These are phyloP conservation scores for Orbilia quercus DNA, from an alignment of 2,329 filamentous ascomycete species.

Conservation along the genomic window DNA sequence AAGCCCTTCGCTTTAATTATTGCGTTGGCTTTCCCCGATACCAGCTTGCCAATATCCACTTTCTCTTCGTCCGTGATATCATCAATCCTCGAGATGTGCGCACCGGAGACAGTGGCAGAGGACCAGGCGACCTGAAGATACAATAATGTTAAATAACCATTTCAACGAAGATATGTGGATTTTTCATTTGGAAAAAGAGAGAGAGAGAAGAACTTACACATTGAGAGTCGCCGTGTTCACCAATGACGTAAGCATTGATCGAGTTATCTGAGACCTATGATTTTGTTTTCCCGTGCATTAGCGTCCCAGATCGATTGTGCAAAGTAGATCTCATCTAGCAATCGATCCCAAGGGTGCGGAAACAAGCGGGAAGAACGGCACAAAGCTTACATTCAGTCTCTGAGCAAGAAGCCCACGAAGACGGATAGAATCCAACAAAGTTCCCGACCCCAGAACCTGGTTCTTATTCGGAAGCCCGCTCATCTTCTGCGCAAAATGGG, in stretches of 20 bases:
- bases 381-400: constrained; percentile 36
- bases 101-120: constrained; percentile 61
- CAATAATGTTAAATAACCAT: constrained; percentile 15
- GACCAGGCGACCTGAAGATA: constrained; percentile 60
- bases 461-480: constrained; percentile 60
- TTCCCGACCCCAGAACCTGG: constrained; percentile 62
- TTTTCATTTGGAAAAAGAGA: constrained; percentile 11
- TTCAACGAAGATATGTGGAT: constrained; percentile 16
- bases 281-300: constrained; percentile 30
- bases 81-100: constrained; percentile 58
- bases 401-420: constrained; percentile 58
- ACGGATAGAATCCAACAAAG: constrained; percentile 61
- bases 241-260: constrained; percentile 61
- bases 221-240: constrained; percentile 62
- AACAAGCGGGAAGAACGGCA: constrained; percentile 37
- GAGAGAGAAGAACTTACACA: constrained; percentile 53
- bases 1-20: constrained; percentile 62
- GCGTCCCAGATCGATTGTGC: constrained; percentile 11
- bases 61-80: constrained; percentile 58
- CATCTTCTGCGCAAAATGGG: constrained; percentile 60
- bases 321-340: not conserved
- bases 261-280: constrained; percentile 60
- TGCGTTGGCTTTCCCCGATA: constrained; percentile 61
- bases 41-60: constrained; percentile 59
- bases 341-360: not conserved